phyloP scores from a whole-genome alignment of 306 rosid species.

The Cicer yamashitae region DNA sequence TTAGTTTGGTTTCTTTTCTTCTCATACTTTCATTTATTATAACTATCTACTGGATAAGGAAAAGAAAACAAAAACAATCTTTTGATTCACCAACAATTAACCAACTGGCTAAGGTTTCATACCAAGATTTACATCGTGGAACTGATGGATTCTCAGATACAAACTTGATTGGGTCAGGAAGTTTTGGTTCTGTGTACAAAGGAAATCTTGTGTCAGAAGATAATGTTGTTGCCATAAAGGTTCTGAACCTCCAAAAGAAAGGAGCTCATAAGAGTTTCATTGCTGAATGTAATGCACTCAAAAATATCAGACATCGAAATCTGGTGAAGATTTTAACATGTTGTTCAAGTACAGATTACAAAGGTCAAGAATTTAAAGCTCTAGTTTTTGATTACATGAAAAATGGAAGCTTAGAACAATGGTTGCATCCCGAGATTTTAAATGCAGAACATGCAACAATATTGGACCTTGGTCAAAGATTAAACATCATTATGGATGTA shows the following conservation, averaged over 20 bases:
- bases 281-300: conserved; percentile 35
- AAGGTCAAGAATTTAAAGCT: conserved; percentile 43
- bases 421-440: conserved; percentile 8
- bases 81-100: not conserved
- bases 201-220: conserved; percentile 23
- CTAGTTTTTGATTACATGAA: conserved; percentile 37
- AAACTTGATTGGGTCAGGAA: conserved; percentile 31
- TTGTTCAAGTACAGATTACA: conserved; percentile 23
- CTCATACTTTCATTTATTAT: not conserved
- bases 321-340: conserved; percentile 35
- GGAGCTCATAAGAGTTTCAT: conserved; percentile 41
- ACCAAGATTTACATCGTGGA: conserved; percentile 17
- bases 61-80: not conserved
- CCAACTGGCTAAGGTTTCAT: conserved; percentile 32
- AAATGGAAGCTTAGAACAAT: conserved; percentile 37
- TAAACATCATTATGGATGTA: conserved; percentile 27
- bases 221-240: conserved; percentile 32
- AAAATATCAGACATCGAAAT: conserved; percentile 33
- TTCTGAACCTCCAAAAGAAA: conserved; percentile 29
- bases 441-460: not conserved
- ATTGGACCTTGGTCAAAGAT: conserved; percentile 8
- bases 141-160: conserved; percentile 17
- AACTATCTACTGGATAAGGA: conserved; percentile 8
- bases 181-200: conserved; percentile 21
- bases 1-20: not conserved